These are phyloP conservation scores for Oryza nivara DNA, from an alignment of 176 grass and related monocot species.

Conservation along the genomic window DNA sequence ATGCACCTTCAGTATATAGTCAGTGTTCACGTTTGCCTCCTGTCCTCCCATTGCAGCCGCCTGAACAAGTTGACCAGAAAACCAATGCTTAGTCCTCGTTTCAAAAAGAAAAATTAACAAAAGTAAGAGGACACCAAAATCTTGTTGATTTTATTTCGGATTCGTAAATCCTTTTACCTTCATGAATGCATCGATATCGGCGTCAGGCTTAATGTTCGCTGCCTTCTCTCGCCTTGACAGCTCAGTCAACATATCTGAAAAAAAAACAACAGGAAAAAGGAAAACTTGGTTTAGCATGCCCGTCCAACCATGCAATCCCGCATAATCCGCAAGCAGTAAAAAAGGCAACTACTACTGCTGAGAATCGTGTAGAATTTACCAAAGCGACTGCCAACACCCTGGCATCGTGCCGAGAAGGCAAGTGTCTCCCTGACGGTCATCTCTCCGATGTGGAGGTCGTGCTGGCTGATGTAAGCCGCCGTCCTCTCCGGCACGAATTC, in stretches of 20 bases:
- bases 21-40: slow-evolving; percentile 70
- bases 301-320: slow-evolving; percentile 17
- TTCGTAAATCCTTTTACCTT: slow-evolving; percentile 54
- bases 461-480: slow-evolving; percentile 92
- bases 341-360: background rate
- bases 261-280: slow-evolving; percentile 18
- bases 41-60: slow-evolving; percentile 63
- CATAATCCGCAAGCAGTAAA: background rate
- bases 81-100: background rate
- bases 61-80: slow-evolving; percentile 48
- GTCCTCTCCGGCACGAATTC: slow-evolving; percentile 96
- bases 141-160: slow-evolving; percentile 1
- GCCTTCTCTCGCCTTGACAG: slow-evolving; percentile 85
- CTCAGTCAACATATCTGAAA: slow-evolving; percentile 77
- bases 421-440: slow-evolving; percentile 97
- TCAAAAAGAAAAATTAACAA: background rate
- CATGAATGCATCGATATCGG: slow-evolving; percentile 94
- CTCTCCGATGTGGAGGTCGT: slow-evolving; percentile 95
- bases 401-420: slow-evolving; percentile 86
- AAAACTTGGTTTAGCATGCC: slow-evolving; percentile 7
- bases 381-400: slow-evolving; percentile 81
- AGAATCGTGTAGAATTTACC: slow-evolving; percentile 45
- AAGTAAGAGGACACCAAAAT: background rate
- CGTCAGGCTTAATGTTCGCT: slow-evolving; percentile 91
- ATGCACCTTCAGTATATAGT: slow-evolving; percentile 89